phyloP scores from a whole-genome alignment of 73 alveolate genomes.

The Tetrahymena elliotti region DNA sequence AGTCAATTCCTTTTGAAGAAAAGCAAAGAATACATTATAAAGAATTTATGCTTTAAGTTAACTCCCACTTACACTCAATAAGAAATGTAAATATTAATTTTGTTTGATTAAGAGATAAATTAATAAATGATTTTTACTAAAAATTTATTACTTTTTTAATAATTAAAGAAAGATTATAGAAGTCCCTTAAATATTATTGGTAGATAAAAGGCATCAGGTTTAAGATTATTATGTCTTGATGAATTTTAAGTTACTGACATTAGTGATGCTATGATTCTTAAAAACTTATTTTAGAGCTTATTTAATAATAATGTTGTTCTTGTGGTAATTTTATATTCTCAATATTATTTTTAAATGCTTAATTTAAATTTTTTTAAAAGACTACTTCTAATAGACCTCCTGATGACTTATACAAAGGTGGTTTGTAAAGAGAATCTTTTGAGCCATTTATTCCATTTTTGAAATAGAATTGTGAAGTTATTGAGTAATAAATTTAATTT shows the following conservation, averaged over 20 bases:
- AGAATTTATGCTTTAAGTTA: conserved; percentile 89
- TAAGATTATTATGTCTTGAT: conserved; percentile 72
- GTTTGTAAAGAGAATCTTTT: conserved; percentile 71
- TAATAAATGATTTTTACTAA: too few relatives aligned
- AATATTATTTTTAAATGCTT: too few relatives aligned
- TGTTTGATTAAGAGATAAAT: too few relatives aligned
- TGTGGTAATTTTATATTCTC: conserved; percentile 9
- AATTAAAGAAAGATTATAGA: conserved; percentile 12
- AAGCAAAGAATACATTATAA: conserved; percentile 81
- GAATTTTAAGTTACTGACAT: conserved; percentile 90
- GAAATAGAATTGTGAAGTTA: conserved; percentile 45
- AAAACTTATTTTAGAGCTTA: conserved; percentile 74
- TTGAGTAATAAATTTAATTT: conserved; percentile 12
- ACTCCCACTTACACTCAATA: conserved; percentile 48
- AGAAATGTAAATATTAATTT: background rate
- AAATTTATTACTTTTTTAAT: too few relatives aligned
- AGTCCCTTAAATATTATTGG: conserved; percentile 77
- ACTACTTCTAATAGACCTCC: conserved; percentile 91
- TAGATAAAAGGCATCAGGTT: conserved; percentile 45
- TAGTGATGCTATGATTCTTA: conserved; percentile 90
- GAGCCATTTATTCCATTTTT: conserved; percentile 75
- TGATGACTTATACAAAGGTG: conserved; percentile 73
- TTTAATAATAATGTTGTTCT: conserved; percentile 64
- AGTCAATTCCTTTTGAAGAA: conserved; percentile 35
- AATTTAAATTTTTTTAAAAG: background rate